A percentile compares a stretch with the other conserved stretches of the same genome.
Conservation (phyloP, 2,329 filamentous ascomycete species). For the Reticulascus tulasneorum region DNA sequence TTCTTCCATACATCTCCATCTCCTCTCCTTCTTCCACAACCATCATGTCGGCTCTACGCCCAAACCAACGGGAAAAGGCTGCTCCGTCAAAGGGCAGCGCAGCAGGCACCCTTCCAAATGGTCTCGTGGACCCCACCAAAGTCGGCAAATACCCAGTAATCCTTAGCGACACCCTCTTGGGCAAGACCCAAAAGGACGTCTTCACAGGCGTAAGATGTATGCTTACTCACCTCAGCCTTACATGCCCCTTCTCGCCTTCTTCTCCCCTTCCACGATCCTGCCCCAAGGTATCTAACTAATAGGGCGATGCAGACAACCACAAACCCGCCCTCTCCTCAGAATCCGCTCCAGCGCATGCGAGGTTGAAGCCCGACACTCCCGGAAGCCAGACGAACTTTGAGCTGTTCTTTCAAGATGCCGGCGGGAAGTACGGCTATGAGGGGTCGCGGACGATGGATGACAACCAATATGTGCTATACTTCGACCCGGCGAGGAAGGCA, state of each 20-base stretch:
- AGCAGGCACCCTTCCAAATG: slow-evolving; percentile 16
- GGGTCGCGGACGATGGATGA: slow-evolving; percentile 55
- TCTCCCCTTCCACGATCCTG: background rate
- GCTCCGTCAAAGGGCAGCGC: slow-evolving; percentile 6
- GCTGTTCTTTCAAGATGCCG: slow-evolving; percentile 50
- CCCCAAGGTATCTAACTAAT: too few relatives aligned
- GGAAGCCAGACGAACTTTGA: slow-evolving; percentile 52
- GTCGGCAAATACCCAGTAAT: slow-evolving; percentile 60
- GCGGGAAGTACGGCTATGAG: slow-evolving; percentile 56
- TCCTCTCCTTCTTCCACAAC: slow-evolving; percentile 1
- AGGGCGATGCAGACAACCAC: slow-evolving; percentile 52
- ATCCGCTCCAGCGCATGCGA: slow-evolving; percentile 43
- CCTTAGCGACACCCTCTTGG: slow-evolving; percentile 57
- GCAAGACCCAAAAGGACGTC: slow-evolving; percentile 51
- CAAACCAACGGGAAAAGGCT: slow-evolving; percentile 15
- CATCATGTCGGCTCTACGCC: slow-evolving; percentile 16
- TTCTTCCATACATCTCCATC: background rate
- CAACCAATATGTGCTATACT: slow-evolving; percentile 65
- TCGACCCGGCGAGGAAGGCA: slow-evolving; percentile 68
- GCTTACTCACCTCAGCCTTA: slow-evolving; percentile 22
- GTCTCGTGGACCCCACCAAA: slow-evolving; percentile 56
- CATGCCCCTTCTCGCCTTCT: background rate
- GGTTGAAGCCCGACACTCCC: slow-evolving; percentile 46
- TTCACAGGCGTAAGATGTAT: slow-evolving; percentile 60
- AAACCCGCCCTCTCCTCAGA: slow-evolving; percentile 50